These are phyloP conservation scores for Plasmodiophora brassicae DNA, from an alignment of 208 protist species.

Conservation along the genomic window DNA sequence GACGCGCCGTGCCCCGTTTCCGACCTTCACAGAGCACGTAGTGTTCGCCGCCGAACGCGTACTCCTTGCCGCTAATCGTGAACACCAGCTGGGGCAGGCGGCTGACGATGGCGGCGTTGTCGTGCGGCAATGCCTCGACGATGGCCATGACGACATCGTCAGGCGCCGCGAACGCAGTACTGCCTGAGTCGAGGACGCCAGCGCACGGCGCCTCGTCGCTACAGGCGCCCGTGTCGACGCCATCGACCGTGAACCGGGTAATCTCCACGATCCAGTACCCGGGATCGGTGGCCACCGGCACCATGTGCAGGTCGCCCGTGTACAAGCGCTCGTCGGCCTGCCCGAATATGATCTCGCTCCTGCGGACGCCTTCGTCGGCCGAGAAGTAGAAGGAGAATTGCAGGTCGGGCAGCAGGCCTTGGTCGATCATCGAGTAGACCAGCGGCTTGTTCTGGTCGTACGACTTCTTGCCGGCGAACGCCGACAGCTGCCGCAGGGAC, in stretches of 20 bases:
- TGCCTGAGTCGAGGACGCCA: conserved; percentile 7
- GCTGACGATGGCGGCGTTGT: not conserved
- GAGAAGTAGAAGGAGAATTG: conserved; percentile 32
- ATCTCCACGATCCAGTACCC: not conserved
- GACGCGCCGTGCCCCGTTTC: not conserved
- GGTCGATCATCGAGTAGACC: not conserved
- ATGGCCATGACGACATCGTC: not conserved
- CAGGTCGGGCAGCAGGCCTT: not conserved
- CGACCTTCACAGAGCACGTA: not conserved
- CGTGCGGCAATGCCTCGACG: not conserved
- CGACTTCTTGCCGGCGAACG: not conserved
- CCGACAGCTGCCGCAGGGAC: not conserved
- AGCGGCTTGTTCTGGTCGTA: not conserved
- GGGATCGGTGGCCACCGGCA: not conserved
- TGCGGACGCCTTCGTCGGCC: not conserved
- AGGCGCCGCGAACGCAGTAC: not conserved
- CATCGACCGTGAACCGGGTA: not conserved
- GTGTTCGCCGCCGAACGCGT: not conserved
- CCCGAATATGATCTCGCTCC: not conserved
- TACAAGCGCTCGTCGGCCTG: not conserved
- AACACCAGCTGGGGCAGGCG: not conserved
- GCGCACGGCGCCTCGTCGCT: not conserved
- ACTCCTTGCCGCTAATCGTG: not conserved
- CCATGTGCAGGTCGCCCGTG: not conserved
- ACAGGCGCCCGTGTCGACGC: not conserved